These are phyloP conservation scores for Rhynchospora breviuscula DNA, from an alignment of 176 grass and related monocot species.

Conservation along the genomic window DNA sequence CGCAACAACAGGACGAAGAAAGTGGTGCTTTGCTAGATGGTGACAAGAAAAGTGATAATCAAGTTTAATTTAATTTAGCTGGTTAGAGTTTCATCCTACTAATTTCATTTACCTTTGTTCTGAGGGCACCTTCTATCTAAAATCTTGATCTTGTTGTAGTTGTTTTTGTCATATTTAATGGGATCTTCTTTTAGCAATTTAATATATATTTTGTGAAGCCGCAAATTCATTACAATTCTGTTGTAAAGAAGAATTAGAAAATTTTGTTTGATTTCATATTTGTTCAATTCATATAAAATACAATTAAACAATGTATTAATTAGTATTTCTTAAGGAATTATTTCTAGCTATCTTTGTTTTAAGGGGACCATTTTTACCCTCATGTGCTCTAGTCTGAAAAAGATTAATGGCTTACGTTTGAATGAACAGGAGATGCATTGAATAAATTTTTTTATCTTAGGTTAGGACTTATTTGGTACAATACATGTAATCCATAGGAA, in stretches of 20 bases:
- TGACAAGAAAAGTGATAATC: constrained; percentile 64
- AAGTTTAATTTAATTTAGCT: constrained; percentile 34
- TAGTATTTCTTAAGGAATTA: not conserved
- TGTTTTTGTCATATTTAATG: not conserved
- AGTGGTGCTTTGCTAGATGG: constrained; percentile 50
- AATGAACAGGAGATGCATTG: not conserved
- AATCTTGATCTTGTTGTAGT: not conserved
- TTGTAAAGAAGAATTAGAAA: not conserved
- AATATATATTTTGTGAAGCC: not conserved
- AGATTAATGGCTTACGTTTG: not conserved
- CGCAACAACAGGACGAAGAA: constrained; percentile 48
- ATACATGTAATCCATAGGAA: not conserved
- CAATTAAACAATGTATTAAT: not conserved
- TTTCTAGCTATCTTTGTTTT: not conserved
- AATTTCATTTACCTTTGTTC: not conserved
- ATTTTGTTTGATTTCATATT: not conserved
- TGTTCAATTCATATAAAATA: not conserved
- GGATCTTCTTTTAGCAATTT: not conserved
- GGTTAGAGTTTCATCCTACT: constrained; percentile 6
- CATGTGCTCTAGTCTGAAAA: not conserved
- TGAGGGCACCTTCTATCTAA: not conserved
- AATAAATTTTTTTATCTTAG: not conserved
- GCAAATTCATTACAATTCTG: not conserved
- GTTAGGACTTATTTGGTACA: not conserved
- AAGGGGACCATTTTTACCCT: not conserved